A percentile compares a stretch with the other conserved stretches of the same genome.
Evolutionary conservation across 2,329 filamentous ascomycete genomes (phyloP).

Genomic region (Cordyceps fumosorosea): DNA sequence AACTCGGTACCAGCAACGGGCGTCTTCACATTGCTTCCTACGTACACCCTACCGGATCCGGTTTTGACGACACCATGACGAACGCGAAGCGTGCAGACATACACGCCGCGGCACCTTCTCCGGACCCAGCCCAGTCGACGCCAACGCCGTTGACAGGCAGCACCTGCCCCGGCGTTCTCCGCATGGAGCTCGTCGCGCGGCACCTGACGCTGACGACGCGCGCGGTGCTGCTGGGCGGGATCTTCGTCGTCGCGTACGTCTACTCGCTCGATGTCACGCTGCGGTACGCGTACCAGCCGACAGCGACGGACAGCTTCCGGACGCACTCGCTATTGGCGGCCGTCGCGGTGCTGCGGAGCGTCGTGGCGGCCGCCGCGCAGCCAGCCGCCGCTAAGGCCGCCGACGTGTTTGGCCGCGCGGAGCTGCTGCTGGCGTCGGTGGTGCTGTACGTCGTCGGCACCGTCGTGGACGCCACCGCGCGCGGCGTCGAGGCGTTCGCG

Average conservation of each 20-base stretch:
- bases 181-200: slow-evolving; percentile 49
- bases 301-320: slow-evolving; percentile 43
- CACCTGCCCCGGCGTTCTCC: slow-evolving; percentile 43
- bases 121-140: neutral
- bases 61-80: neutral
- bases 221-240: slow-evolving; percentile 49
- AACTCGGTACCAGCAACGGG: neutral
- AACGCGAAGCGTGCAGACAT: neutral
- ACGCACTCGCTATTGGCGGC: slow-evolving; percentile 51
- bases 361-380: slow-evolving; percentile 53
- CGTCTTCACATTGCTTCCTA: neutral
- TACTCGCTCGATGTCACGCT: slow-evolving; percentile 56
- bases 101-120: neutral
- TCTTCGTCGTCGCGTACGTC: slow-evolving; percentile 58
- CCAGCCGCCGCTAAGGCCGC: slow-evolving; percentile 53
- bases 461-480: slow-evolving; percentile 47
- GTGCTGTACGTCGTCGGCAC: slow-evolving; percentile 54
- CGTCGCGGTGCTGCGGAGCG: slow-evolving; percentile 49
- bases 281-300: slow-evolving; percentile 48
- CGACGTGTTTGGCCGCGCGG: slow-evolving; percentile 55
- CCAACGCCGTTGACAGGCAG: neutral
- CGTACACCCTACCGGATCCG: neutral
- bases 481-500: slow-evolving; percentile 43
- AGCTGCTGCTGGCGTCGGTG: slow-evolving; percentile 47
- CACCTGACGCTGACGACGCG: slow-evolving; percentile 48